Base-by-base conservation (phyloP, 1,139 yeast species). In the Ogataea hybrid region DNA sequence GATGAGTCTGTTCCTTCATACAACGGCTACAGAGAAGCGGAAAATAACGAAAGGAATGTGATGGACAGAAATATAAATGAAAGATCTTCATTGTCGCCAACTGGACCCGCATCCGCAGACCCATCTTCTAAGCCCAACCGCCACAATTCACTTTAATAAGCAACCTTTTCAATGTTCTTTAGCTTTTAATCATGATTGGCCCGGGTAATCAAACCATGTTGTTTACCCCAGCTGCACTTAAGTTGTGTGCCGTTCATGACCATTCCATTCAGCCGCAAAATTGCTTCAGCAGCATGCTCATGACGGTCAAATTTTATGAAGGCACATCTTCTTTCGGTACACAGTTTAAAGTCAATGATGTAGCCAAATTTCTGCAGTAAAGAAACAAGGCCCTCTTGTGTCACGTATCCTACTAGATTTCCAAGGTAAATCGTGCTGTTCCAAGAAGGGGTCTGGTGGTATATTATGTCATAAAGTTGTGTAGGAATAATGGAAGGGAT, bases 361-460 rank as follows among this genome's bases (percentile, higher is more conserved):
- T 71, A 85, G 9, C 96, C 96, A 61, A 87, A 86, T 54, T 76
- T 81, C 59, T 81, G 90, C 52, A 87, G 67, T 45, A 87, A 66
- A n/a, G 92, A 89, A 43, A 84, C 70, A 57, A 88, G 68, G 48
- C 86, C 95, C 43, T 73, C 73, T 59, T 83, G 88, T 42, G 81
- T 78, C 18, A 88, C 81, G 61, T 71, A 81, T 52, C 83, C 90
- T 25, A 95, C 83, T 54, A 88, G 73, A 61, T 88, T 88, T 30
- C 97, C 96, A 49, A 88, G 69, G 61, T 88, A 88, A 15, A 88
- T 94, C 3, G 96, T 87, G n/a, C 92, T 81, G 62, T 85, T 86
- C 88, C 88, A 83, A 39, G 75, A 73, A 31, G 95, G 95, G 5
- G 92, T 72, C 63, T 84, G 89, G 17, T 12, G 16, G 17, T 14